phyloP scores from a whole-genome alignment of 116 monocot species.

The Papilionanthe hybrid region DNA sequence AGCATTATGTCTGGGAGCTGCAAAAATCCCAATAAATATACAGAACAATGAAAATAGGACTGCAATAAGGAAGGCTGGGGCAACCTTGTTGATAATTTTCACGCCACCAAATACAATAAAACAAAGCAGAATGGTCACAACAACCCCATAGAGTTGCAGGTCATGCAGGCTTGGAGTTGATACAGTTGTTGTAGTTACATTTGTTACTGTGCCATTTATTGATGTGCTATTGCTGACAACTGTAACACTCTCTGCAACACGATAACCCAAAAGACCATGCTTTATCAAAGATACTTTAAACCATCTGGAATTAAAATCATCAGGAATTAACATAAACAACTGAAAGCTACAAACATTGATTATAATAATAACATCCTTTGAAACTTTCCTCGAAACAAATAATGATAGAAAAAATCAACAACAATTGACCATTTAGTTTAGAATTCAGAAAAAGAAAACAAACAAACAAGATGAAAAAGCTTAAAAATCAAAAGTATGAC shows the following conservation, averaged over 20 bases:
- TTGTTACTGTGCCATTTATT: slow-evolving; percentile 44
- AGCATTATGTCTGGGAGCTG: slow-evolving; percentile 70
- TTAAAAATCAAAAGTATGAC: background rate
- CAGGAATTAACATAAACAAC: background rate
- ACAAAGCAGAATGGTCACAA: slow-evolving; percentile 84
- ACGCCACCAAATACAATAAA: slow-evolving; percentile 99
- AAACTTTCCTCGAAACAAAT: background rate
- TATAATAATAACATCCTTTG: background rate
- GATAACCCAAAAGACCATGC: slow-evolving; percentile 10
- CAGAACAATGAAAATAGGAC: slow-evolving; percentile 84
- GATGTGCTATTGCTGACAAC: slow-evolving; percentile 48
- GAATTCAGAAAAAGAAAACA: background rate
- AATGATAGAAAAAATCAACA: background rate
- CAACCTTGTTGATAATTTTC: slow-evolving; percentile 90
- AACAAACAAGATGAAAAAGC: background rate
- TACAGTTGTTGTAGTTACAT: slow-evolving; percentile 43
- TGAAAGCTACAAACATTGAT: background rate
- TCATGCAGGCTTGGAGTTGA: slow-evolving; percentile 82
- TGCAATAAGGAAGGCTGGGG: slow-evolving; percentile 85
- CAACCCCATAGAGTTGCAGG: slow-evolving; percentile 82
- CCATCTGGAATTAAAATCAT: background rate
- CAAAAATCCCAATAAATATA: slow-evolving; percentile 82
- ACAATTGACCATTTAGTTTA: background rate
- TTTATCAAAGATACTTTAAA: background rate
- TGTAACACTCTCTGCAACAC: slow-evolving; percentile 64